Evolutionary conservation across 176 grass and related monocot genomes (phyloP).

Genomic region (Eragrostis nindensis): DNA sequence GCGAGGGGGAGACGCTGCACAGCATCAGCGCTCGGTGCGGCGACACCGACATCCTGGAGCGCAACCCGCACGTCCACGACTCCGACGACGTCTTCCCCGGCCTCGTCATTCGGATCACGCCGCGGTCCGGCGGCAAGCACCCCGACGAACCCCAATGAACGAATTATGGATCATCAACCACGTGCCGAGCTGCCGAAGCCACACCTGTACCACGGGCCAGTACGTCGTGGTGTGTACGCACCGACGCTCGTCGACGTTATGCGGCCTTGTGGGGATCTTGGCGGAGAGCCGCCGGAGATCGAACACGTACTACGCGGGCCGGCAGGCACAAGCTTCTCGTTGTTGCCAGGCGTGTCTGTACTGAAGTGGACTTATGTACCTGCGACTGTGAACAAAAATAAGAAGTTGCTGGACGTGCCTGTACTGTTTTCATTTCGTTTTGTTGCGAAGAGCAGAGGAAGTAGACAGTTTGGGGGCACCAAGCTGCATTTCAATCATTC

Average conservation of each 20-base stretch:
- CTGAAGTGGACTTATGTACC: not conserved
- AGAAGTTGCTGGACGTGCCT: not conserved
- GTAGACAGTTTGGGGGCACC: too few relatives aligned
- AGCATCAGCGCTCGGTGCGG: conserved; percentile 91
- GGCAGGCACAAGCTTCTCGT: not conserved
- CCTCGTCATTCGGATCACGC: conserved; percentile 78
- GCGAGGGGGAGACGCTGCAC: conserved; percentile 79
- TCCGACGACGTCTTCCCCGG: conserved; percentile 95
- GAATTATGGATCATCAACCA: not conserved
- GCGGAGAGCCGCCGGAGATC: not conserved
- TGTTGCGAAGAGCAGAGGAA: too few relatives aligned
- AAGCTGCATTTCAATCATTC: too few relatives aligned
- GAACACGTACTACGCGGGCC: not conserved
- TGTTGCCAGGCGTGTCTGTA: not conserved
- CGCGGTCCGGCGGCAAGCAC: conserved; percentile 1
- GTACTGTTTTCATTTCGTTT: too few relatives aligned
- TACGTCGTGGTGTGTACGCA: not conserved
- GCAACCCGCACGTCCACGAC: conserved; percentile 87
- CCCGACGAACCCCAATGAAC: conserved; percentile 8
- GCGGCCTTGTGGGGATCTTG: too few relatives aligned
- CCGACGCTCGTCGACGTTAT: too few relatives aligned
- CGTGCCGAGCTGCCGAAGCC: not conserved
- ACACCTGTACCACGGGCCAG: not conserved
- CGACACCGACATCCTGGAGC: conserved; percentile 86
- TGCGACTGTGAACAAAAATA: conserved; percentile 11